Conservation (phyloP, 495 filamentous ascomycete genomes). For the Staphylotrichum longicolle region DNA sequence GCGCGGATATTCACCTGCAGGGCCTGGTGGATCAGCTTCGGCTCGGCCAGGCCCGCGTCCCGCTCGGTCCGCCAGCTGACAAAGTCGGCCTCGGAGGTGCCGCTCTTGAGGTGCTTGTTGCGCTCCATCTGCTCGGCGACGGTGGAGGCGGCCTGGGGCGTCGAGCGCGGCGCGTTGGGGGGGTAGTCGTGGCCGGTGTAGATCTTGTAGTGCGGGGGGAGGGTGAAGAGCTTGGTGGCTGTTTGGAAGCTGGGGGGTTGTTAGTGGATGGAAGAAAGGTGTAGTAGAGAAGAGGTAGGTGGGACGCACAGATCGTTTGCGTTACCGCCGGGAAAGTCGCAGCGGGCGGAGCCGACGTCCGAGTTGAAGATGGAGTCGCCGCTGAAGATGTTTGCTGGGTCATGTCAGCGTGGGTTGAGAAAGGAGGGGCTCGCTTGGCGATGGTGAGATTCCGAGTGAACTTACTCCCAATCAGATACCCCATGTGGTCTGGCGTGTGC, state of each 20-base stretch:
- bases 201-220: slow-evolving; percentile 47
- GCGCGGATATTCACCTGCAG: slow-evolving; percentile 60
- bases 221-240: slow-evolving; percentile 43
- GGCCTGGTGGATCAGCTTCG: slow-evolving; percentile 53
- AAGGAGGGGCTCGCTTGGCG: background rate
- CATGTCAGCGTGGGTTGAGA: background rate
- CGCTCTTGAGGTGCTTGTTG: slow-evolving; percentile 54
- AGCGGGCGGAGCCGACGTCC: slow-evolving; percentile 58
- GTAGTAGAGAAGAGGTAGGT: background rate
- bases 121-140: slow-evolving; percentile 48
- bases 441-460: background rate
- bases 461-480: slow-evolving; percentile 54
- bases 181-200: slow-evolving; percentile 56
- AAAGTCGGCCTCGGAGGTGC: slow-evolving; percentile 47
- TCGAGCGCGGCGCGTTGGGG: slow-evolving; percentile 26
- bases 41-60: slow-evolving; percentile 49
- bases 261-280: background rate
- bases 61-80: slow-evolving; percentile 46
- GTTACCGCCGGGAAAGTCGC: slow-evolving; percentile 60
- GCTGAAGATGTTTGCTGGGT: slow-evolving; percentile 54
- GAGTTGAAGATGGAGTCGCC: slow-evolving; percentile 61
- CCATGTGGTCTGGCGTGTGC: slow-evolving; percentile 62
- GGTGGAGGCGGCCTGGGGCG: slow-evolving; percentile 45
- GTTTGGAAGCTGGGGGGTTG: slow-evolving; percentile 33
- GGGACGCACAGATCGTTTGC: slow-evolving; percentile 42